Conservation (phyloP, 2,329 filamentous ascomycete species). For the Ploettnerulaceae sp. region DNA sequence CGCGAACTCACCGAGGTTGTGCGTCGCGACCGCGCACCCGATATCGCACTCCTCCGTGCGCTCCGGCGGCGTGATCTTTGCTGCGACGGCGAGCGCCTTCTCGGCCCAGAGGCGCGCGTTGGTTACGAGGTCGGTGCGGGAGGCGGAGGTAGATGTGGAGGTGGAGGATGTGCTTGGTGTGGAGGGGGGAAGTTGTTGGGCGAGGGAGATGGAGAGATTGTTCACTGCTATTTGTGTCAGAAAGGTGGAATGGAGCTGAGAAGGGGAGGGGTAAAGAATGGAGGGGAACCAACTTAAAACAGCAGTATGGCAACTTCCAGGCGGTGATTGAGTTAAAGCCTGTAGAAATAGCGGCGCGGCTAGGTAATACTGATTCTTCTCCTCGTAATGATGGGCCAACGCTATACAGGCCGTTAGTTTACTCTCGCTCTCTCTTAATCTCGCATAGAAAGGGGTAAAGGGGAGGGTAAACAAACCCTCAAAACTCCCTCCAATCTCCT, state of each 20-base stretch:
- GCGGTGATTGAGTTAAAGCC: conserved; percentile 64
- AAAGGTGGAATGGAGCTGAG: neutral
- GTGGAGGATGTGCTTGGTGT: conserved; percentile 30
- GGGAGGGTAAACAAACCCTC: conserved; percentile 53
- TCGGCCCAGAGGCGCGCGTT: conserved; percentile 73
- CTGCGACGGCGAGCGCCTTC: conserved; percentile 66
- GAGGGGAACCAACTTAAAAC: conserved; percentile 56
- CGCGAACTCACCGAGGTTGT: conserved; percentile 81
- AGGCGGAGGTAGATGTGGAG: no score
- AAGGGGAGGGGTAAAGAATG: neutral
- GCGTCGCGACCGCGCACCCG: conserved; percentile 77
- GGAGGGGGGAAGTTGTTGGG: conserved; percentile 42
- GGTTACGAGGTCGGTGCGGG: conserved; percentile 58
- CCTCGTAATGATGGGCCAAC: conserved; percentile 71
- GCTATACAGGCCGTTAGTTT: conserved; percentile 43
- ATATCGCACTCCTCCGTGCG: conserved; percentile 76
- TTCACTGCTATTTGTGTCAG: conserved; percentile 54
- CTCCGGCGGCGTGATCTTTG: conserved; percentile 58
- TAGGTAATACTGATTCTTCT: conserved; percentile 69
- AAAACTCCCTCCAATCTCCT: conserved; percentile 68
- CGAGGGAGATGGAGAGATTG: conserved; percentile 70
- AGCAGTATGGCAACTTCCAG: conserved; percentile 68
- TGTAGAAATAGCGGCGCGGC: conserved; percentile 84
- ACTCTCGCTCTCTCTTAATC: neutral
- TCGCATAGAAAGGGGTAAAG: no score